Base-by-base conservation (phyloP, 352 stramenopile species). In the Pythium phragmitis region DNA sequence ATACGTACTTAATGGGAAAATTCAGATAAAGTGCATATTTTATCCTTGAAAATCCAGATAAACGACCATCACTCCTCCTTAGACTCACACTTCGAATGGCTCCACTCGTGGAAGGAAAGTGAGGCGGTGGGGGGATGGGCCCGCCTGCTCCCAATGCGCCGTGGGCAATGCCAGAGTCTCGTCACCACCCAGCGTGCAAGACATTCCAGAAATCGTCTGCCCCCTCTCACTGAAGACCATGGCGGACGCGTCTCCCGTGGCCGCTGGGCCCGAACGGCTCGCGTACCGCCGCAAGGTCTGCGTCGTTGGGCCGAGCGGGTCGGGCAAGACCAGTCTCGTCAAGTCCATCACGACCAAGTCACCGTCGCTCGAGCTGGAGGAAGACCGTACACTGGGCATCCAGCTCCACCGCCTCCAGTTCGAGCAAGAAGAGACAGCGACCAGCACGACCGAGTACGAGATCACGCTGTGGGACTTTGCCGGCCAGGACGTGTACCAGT, bases 221-320 rank as follows among this genome's bases (percentile, higher is more conserved):
- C 34, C 34, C 11, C 11, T 39, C 34, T 39, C 7, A 11, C 34
- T 39, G 7, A 6, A 39, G 34, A 39, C 11, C 34, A 39, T 39
- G 34, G 34, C 34, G 11, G 34, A 13, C 34, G 7, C 34, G 34
- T 39, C 7, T 39, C 34, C 34, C 34, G 11, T 39, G 7, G 21
- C 19, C 4, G 43, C 19, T 14, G 60, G 60, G 7, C 60, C 54
- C 23, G 55, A 69, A 23, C 42, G 26, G 7, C 51, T 70, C 50
- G 49, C 63, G 1, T 77, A 73, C 45, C 67, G 70, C n/a, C 67
- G 43, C 13, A 80, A 80, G 30, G 47, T 75, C 5, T 77, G 73
- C 30, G 45, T 80, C 21, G 63, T 80, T 16, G 73, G 73, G 1
- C 70, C 69, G 4, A 80, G 67, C 36, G 50, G 54, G 13, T 75